These are phyloP conservation scores for Amphicarpaea edgeworthii DNA, from an alignment of 306 rosid genomes.

Conservation along the genomic window DNA sequence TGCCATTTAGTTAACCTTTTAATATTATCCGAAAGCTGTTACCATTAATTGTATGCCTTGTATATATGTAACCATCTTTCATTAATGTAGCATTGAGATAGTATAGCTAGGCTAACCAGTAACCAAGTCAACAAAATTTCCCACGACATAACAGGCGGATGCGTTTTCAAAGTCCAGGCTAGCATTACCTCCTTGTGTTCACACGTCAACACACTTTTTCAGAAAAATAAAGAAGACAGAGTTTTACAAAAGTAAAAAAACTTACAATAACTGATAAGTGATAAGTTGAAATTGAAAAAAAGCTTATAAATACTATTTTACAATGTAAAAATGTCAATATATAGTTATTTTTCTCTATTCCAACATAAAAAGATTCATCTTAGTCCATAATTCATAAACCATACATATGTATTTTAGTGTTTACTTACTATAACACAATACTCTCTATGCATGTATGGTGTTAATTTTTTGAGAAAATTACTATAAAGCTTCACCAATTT, in stretches of 20 bases:
- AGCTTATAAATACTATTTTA: too few relatives aligned
- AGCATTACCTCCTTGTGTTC: slow-evolving; percentile 36
- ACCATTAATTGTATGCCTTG: background rate
- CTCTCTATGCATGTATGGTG: background rate
- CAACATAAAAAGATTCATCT: background rate
- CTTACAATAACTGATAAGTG: too few relatives aligned
- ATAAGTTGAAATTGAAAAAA: too few relatives aligned
- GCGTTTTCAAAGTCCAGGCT: slow-evolving; percentile 43
- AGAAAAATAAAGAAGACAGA: too few relatives aligned
- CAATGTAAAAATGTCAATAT: too few relatives aligned
- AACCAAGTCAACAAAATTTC: slow-evolving; percentile 13
- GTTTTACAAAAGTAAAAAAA: background rate
- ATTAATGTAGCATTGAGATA: slow-evolving; percentile 14
- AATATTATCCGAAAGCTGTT: background rate
- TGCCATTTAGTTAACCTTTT: background rate
- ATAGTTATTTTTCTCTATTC: too few relatives aligned
- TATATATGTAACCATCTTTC: background rate
- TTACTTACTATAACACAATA: background rate
- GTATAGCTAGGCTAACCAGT: too few relatives aligned
- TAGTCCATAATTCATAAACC: background rate
- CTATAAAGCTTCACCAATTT: background rate
- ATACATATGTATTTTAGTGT: background rate
- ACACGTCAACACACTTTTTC: slow-evolving; percentile 12
- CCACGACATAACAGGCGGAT: background rate
- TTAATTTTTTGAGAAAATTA: background rate